These are phyloP conservation scores for Artemisia tridentata DNA, from an alignment of 129 eudicot genomes.

Conservation along the genomic window DNA sequence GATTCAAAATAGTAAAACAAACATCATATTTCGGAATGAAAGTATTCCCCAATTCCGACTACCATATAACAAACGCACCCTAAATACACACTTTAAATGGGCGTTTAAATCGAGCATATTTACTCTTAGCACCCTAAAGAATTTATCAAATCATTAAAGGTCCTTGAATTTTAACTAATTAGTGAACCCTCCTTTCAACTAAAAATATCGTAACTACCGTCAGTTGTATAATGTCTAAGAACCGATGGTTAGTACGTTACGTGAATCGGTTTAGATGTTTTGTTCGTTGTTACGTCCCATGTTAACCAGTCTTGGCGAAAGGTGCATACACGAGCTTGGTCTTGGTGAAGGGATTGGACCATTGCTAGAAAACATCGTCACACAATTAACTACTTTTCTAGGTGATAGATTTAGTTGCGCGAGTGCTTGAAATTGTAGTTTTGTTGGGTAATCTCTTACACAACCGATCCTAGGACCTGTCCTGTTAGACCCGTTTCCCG, in stretches of 20 bases:
- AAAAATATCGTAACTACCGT: constrained; percentile 3
- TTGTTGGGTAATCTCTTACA: constrained; percentile 54
- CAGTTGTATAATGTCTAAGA: not conserved
- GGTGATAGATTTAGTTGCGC: constrained; percentile 59
- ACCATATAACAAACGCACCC: too few relatives aligned
- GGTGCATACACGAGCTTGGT: constrained; percentile 43
- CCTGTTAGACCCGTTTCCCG: too few relatives aligned
- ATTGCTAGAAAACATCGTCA: constrained; percentile 14
- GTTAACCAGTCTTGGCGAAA: constrained; percentile 49
- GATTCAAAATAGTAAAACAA: too few relatives aligned
- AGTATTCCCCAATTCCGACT: too few relatives aligned
- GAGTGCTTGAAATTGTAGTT: constrained; percentile 55
- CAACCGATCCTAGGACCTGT: constrained; percentile 60
- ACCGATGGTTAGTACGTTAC: not conserved
- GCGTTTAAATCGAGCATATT: too few relatives aligned
- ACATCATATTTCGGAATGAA: too few relatives aligned
- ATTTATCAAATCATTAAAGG: not conserved
- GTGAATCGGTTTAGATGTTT: not conserved
- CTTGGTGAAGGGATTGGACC: constrained; percentile 69
- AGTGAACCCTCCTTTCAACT: constrained; percentile 8
- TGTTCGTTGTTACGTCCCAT: constrained; percentile 38
- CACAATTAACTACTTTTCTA: not conserved
- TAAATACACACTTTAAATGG: too few relatives aligned
- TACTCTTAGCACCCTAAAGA: constrained; percentile 13
- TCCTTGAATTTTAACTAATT: constrained; percentile 16